Base-by-base conservation (phyloP, 331 rosid species). In the Quercus lobata region DNA sequence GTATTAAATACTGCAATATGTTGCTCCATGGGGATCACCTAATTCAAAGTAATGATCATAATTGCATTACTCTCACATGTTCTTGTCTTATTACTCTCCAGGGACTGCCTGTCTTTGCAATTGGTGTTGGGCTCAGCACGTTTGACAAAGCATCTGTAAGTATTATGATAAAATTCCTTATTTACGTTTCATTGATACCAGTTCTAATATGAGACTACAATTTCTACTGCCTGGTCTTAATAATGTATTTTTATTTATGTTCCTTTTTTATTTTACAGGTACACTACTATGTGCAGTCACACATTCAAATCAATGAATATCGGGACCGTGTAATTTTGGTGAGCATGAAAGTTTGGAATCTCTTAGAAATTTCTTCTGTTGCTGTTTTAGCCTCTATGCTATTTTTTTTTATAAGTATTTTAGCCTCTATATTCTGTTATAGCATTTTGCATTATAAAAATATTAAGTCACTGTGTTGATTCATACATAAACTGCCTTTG, bases 241-340 rank as follows among this genome's bases (percentile, higher is more conserved):
- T 61, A 29, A 18, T 18, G 21, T 6, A 15, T 76, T 72, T 53
- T 56, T 57, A 74, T 76, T 83, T 49, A 30, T 55, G 1, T 73
- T 46, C 27, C 24, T 80, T 34, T 57, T 44, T 56, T 32, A 77
- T 27, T 57, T 73, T 86, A 34, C 86, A 95, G 99, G 94, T 95
- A 81, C 85, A 93, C 83, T 87, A 91, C 83, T 93, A 95, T 89
- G 98, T 95, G 84, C 99, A 95, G 86, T 95, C 99, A 61, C 99
- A 95, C 86, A 95, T 95, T 88, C 98, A 95, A 84, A 85, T 95
- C 29, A 95, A 95, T 72, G 98, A 95, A 87, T 95, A 91, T 78
- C 93, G 98, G 60, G 99, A 95, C 75, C 84, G 91, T 1, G 87
- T 90, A 55, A 69, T 93, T 80, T 88, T 93, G 94, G 99, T 94